phyloP scores from a whole-genome alignment of 2,329 filamentous ascomycete genomes.

The Alternaria triticimaculans region DNA sequence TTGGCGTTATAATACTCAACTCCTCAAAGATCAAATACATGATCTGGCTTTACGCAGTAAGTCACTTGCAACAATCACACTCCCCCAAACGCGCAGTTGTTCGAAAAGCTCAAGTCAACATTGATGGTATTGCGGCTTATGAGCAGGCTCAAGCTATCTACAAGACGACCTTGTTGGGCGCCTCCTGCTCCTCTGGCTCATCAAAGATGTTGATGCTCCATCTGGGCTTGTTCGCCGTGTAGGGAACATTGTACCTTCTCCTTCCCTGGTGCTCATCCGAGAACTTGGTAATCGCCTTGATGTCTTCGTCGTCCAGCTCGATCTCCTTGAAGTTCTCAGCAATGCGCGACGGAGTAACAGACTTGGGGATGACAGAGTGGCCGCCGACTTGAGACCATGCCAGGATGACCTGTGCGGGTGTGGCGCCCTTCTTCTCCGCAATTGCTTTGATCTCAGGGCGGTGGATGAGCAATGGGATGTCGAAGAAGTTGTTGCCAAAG shows the following conservation, averaged over 20 bases:
- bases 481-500: slow-evolving; percentile 49
- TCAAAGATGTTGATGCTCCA: slow-evolving; percentile 65
- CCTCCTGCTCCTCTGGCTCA: slow-evolving; percentile 60
- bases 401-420: slow-evolving; percentile 79
- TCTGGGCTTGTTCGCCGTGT: slow-evolving; percentile 55
- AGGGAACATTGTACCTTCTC: slow-evolving; percentile 60
- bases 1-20: neutral
- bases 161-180: slow-evolving; percentile 54
- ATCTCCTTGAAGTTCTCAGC: slow-evolving; percentile 40
- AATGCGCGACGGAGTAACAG: slow-evolving; percentile 37
- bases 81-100: neutral
- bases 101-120: neutral
- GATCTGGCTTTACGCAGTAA: neutral
- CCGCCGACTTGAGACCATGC: slow-evolving; percentile 79
- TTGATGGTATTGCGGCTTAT: neutral
- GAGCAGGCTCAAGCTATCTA: neutral
- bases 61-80: neutral
- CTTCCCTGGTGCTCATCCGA: slow-evolving; percentile 62
- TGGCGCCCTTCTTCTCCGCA: slow-evolving; percentile 68
- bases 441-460: slow-evolving; percentile 72
- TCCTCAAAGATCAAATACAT: neutral
- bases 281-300: slow-evolving; percentile 49
- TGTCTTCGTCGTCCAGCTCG: slow-evolving; percentile 31
- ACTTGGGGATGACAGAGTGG: slow-evolving; percentile 41
- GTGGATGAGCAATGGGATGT: slow-evolving; percentile 68